Percentiles rank a stretch among this genome's conserved stretches.
Conservation (phyloP, 1,284 basidiomycete genomes). For the Volvariella volvacea region DNA sequence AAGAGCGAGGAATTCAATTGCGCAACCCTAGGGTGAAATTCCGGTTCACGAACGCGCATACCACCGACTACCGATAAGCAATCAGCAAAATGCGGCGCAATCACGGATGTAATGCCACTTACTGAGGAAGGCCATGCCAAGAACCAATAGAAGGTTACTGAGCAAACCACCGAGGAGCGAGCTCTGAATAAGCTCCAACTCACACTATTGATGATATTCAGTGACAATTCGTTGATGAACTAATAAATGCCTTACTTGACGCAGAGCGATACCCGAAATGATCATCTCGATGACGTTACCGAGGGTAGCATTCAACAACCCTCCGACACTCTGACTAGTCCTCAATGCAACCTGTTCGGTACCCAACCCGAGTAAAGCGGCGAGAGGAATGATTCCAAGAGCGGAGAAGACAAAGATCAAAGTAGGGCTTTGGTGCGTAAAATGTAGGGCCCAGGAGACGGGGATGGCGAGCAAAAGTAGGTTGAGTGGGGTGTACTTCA, state of each 20-base stretch:
- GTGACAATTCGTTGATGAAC: constrained; percentile 18
- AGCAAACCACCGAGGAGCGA: constrained; percentile 55
- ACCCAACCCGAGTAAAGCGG: constrained; percentile 56
- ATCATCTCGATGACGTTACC: constrained; percentile 55
- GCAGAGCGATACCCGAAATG: constrained; percentile 36
- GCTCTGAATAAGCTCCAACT: constrained; percentile 60
- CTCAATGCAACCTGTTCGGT: constrained; percentile 59
- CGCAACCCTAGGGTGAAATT: constrained; percentile 55
- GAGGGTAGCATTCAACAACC: constrained; percentile 55
- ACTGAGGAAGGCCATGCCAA: constrained; percentile 55
- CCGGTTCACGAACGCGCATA: constrained; percentile 56
- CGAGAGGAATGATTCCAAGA: constrained; percentile 42
- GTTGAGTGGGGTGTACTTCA: constrained; percentile 39
- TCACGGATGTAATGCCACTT: constrained; percentile 9
- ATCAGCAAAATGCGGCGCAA: constrained; percentile 3
- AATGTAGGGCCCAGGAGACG: constrained; percentile 53
- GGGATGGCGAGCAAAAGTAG: constrained; percentile 45
- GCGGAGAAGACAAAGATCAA: constrained; percentile 46
- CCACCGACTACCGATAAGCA: constrained; percentile 36
- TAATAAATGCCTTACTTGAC: constrained; percentile 19
- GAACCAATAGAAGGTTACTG: constrained; percentile 60
- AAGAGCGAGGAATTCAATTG: constrained; percentile 61
- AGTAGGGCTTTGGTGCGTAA: constrained; percentile 42
- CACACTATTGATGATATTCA: constrained; percentile 39
- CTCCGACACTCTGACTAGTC: constrained; percentile 51